phyloP scores from a whole-genome alignment of 2,329 filamentous ascomycete genomes.

The Fusarium sp. region DNA sequence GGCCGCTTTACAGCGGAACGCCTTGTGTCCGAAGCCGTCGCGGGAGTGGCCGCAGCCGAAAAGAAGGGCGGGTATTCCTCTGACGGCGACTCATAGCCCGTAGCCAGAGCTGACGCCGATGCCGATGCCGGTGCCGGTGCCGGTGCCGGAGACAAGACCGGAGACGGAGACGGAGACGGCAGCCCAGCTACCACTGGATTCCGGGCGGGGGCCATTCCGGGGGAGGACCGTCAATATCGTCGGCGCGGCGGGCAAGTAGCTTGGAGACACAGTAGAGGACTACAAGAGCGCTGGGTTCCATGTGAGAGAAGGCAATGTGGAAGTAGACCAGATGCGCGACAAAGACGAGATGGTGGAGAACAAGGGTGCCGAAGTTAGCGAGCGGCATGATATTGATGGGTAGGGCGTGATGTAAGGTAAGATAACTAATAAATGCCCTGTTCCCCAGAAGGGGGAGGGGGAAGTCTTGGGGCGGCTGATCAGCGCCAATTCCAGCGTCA shows the following conservation, averaged over 20 bases:
- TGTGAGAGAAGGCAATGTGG: constrained; percentile 62
- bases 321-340: constrained; percentile 67
- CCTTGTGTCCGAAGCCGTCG: constrained; percentile 4
- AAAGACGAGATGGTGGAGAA: constrained; percentile 66
- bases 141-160: constrained; percentile 1
- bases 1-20: constrained; percentile 24
- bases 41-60: constrained; percentile 25
- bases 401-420: constrained; percentile 12
- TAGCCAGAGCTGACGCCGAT: constrained; percentile 12
- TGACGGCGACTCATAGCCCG: constrained; percentile 56
- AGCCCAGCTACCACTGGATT: constrained; percentile 47
- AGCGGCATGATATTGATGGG: constrained; percentile 58
- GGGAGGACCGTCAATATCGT: constrained; percentile 58
- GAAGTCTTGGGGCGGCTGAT: constrained; percentile 20
- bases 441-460: not conserved
- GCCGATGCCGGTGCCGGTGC: not conserved
- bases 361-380: constrained; percentile 63
- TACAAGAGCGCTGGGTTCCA: constrained; percentile 62
- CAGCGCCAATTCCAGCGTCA: constrained; percentile 9
- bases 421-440: constrained; percentile 9
- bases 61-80: constrained; percentile 52
- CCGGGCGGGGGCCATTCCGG: constrained; percentile 53
- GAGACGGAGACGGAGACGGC: constrained; percentile 22
- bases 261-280: constrained; percentile 63
- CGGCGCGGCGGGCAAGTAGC: constrained; percentile 61